Conservation (phyloP, 2,329 filamentous ascomycete species). For the Rasamsonia emersonii region DNA sequence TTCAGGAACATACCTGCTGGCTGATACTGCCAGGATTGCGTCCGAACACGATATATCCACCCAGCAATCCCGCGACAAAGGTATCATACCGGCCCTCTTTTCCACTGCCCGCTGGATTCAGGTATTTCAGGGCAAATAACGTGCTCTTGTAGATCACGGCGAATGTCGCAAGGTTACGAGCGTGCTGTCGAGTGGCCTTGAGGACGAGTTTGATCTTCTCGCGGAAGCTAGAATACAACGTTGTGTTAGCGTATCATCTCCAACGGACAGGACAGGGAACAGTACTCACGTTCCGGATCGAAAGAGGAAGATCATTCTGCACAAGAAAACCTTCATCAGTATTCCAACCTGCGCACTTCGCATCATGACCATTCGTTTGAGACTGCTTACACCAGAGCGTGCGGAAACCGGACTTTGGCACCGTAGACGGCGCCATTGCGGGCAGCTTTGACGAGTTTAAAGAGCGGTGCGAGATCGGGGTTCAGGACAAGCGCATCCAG, state of each 20-base stretch:
- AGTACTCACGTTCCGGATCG: slow-evolving; percentile 71
- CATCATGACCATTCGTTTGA: background rate
- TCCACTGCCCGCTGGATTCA: slow-evolving; percentile 32
- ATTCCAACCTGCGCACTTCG: no score
- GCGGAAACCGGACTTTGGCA: slow-evolving; percentile 93
- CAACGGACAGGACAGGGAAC: background rate
- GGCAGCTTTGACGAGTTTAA: slow-evolving; percentile 82
- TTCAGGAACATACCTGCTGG: slow-evolving; percentile 49
- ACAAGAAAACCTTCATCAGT: slow-evolving; percentile 5
- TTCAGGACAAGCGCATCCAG: slow-evolving; percentile 72
- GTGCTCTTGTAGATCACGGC: slow-evolving; percentile 81
- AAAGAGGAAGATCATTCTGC: slow-evolving; percentile 92
- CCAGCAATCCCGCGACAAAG: slow-evolving; percentile 77
- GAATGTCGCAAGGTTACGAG: slow-evolving; percentile 83
- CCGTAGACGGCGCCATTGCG: slow-evolving; percentile 97
- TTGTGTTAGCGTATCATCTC: background rate
- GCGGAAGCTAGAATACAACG: slow-evolving; percentile 43
- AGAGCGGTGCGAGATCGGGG: slow-evolving; percentile 73
- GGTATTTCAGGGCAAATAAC: slow-evolving; percentile 65
- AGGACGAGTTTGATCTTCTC: slow-evolving; percentile 72
- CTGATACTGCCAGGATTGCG: slow-evolving; percentile 70
- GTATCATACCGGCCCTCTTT: slow-evolving; percentile 68
- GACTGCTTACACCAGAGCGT: slow-evolving; percentile 75
- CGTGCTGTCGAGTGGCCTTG: slow-evolving; percentile 82
- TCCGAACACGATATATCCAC: slow-evolving; percentile 91